Conservation (phyloP, 2,329 filamentous ascomycete genomes). For the Sporothrix brasiliensis region DNA sequence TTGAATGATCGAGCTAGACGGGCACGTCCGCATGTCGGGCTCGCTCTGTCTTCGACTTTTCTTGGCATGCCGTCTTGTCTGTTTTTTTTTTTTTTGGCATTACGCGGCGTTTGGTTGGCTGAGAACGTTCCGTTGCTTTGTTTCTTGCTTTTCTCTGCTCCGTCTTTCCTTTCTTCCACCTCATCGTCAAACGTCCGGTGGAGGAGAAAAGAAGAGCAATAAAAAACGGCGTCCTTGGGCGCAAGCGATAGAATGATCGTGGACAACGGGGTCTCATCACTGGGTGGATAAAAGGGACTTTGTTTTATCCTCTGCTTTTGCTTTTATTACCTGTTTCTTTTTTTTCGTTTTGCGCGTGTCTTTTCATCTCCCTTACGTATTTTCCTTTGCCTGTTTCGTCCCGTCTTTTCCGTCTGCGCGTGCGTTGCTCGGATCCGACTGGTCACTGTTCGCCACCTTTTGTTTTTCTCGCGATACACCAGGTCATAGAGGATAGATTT, state of each 20-base stretch:
- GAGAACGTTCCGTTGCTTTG: neutral
- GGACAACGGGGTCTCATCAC: conserved; percentile 30
- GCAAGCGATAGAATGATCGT: conserved; percentile 31
- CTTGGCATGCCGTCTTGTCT: neutral
- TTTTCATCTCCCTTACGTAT: neutral
- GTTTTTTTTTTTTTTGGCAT: conserved; percentile 25
- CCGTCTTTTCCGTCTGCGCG: conserved; percentile 2
- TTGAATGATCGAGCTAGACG: neutral
- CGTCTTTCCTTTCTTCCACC: neutral
- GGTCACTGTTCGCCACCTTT: conserved; percentile 3
- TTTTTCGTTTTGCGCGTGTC: neutral
- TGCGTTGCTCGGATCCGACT: conserved; percentile 18
- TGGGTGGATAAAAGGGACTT: conserved; percentile 26
- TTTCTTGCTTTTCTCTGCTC: neutral
- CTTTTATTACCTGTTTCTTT: neutral
- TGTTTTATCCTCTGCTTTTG: conserved; percentile 12
- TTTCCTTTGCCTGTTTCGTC: neutral
- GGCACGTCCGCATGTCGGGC: neutral
- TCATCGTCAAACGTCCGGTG: conserved; percentile 15
- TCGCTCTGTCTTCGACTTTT: neutral
- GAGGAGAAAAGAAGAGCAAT: conserved; percentile 16
- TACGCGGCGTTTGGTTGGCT: conserved; percentile 16
- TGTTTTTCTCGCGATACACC: conserved; percentile 20
- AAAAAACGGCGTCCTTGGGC: conserved; percentile 26
- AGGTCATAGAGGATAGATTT: conserved; percentile 32